Percentiles rank a stretch among this genome's conserved stretches.
phyloP scores from a whole-genome alignment of 352 stramenopile genomes.

The Globisporangium barbulae region DNA sequence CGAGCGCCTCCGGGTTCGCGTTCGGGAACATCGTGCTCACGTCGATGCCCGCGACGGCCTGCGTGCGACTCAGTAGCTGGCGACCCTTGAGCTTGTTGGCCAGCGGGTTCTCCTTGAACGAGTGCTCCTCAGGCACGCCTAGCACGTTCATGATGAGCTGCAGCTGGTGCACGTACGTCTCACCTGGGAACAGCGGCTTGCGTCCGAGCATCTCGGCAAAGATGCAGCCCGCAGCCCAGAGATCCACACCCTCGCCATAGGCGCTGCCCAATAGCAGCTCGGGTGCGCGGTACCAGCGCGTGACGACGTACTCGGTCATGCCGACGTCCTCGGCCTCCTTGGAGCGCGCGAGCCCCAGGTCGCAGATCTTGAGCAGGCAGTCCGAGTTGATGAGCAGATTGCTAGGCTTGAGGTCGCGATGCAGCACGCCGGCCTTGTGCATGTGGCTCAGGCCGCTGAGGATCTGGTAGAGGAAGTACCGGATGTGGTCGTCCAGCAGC shows the following conservation, averaged over 20 bases:
- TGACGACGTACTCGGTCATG: constrained; percentile 92
- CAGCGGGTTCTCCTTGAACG: constrained; percentile 86
- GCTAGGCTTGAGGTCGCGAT: constrained; percentile 85
- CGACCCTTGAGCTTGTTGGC: constrained; percentile 87
- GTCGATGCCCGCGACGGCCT: constrained; percentile 78
- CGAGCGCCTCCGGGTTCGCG: constrained; percentile 77
- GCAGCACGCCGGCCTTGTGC: constrained; percentile 80
- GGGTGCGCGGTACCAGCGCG: constrained; percentile 84
- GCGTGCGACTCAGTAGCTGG: constrained; percentile 78
- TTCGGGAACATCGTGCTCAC: constrained; percentile 83
- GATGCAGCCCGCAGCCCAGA: constrained; percentile 86
- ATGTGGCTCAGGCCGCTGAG: constrained; percentile 87
- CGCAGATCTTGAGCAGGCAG: constrained; percentile 96
- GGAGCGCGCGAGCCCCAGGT: constrained; percentile 92
- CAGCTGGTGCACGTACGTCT: constrained; percentile 86
- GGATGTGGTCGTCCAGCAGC: constrained; percentile 91
- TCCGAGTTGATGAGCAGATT: constrained; percentile 91
- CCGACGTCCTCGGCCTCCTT: constrained; percentile 85
- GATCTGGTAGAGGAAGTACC: constrained; percentile 93
- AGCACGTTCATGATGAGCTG: constrained; percentile 90
- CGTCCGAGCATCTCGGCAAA: constrained; percentile 87
- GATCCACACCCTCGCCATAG: constrained; percentile 80
- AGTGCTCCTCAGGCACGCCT: constrained; percentile 82
- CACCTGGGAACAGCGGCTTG: constrained; percentile 82
- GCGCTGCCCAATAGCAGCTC: constrained; percentile 84